Percentiles rank a stretch among this genome's conserved stretches.
These are phyloP conservation scores for Neonectria magnoliae DNA, from an alignment of 2,329 filamentous ascomycete species.

Conservation along the genomic window DNA sequence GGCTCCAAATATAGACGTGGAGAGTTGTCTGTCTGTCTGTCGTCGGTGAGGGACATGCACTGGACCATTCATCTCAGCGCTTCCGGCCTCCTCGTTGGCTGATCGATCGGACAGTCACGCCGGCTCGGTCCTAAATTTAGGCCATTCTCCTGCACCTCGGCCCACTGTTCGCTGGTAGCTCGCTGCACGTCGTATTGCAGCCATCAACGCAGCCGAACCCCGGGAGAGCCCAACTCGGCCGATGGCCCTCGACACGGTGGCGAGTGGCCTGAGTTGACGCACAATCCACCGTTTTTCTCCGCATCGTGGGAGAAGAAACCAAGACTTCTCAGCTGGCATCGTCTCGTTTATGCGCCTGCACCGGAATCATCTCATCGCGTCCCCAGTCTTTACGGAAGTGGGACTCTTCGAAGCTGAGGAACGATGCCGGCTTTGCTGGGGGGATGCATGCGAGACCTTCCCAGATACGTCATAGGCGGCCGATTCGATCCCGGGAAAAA, in stretches of 20 bases:
- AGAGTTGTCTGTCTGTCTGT: neutral
- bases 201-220: neutral
- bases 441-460: too few relatives aligned
- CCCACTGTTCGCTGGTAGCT: neutral
- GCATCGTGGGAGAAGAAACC: neutral
- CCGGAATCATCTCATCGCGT: neutral
- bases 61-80: neutral
- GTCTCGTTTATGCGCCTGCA: neutral
- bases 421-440: too few relatives aligned
- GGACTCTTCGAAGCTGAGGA: too few relatives aligned
- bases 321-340: neutral
- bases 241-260: neutral
- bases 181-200: constrained; percentile 2
- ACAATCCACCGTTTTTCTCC: neutral
- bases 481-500: too few relatives aligned
- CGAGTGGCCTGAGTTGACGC: neutral
- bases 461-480: too few relatives aligned
- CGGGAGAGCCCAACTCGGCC: too few relatives aligned
- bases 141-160: neutral
- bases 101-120: neutral
- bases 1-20: neutral
- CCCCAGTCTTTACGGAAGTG: too few relatives aligned
- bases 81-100: neutral
- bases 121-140: neutral
- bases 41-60: neutral